Evolutionary conservation across 495 filamentous ascomycete genomes (phyloP), one percentile per base, ranked within the genome.

Genomic region (Cenococcum geophilum): DNA sequence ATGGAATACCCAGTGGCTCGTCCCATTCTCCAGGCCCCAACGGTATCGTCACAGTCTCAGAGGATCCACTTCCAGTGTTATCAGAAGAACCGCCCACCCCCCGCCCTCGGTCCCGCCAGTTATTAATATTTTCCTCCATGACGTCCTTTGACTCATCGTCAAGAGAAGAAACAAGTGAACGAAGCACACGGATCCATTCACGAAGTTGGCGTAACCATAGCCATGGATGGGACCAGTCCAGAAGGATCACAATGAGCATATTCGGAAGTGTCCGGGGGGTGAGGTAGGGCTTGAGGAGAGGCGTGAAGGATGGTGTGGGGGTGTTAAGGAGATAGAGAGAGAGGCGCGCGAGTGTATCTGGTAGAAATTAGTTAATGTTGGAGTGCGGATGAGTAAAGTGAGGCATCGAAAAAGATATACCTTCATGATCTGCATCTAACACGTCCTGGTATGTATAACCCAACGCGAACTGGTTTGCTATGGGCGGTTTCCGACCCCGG

Each of bases 401-500:
- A 60, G 27, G 18, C 14, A 45, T 43, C 56, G 18, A 45, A 36
- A 36, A 5, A 20, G 1, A 51, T 68, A 63, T 71, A 91, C 89
- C 89, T 82, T 97, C 92, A 68, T 95, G 90, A 71, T 97, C 92
- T 57, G 91, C 87, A 76, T 97, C 92, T 34, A 96, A 77, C 43
- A 97, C 90, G 76, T 97, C 91, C 70, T 90, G 87, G 72, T 96
- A 97, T 53, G 92, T 95, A 73, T 97, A 97, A 51, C 92, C 92
- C 57, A 97, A 75, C 11, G 92, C 92, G 72, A 95, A 96, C 60
- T 87, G 86, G 70, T 97, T 97, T 47, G 92, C 92, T 68, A 96
- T 81, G 37, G 91, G 89, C 1, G 91, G 87, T 57, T 78, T 78
- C 61, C 64, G 56, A 6, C 82, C 78, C 55, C 79, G 77, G 67